Base-by-base conservation (phyloP, 2,329 filamentous ascomycete species). In the Beauveria sp. region DNA sequence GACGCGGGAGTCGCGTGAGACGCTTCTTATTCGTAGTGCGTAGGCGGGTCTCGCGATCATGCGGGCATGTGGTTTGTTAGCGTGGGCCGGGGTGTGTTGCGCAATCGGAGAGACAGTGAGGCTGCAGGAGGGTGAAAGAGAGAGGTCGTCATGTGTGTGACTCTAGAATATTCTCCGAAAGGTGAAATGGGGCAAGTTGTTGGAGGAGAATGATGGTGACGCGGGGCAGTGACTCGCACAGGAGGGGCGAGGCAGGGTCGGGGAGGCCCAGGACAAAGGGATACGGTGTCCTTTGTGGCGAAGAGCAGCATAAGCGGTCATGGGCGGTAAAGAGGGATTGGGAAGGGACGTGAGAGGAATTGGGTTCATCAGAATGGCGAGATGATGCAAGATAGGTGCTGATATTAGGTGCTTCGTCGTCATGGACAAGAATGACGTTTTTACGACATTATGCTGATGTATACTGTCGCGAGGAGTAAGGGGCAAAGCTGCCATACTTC, bases 1-100 rank as follows among this genome's bases (percentile, higher is more conserved):
- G 34, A 38, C 12, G 5, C 34, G 34, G 34, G 28, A 56, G 54
- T 46, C 42, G 42, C 54, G 42, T 10, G 42, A 12, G 42, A 20
- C 54, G 43, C 31, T 14, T 16, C 20, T 5, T 38, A 34, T 34
- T 38, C 12, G 28, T 18, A 20, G 6, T 16, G 7, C n/a, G 38
- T 12, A 24, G 46, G 46, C 46, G 46, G 56, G 56, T 51, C 56
- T 60, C 48, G 56, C 56, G 34, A 60, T 59, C 56, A 51, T 60
- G 46, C 31, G 46, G 18, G 38, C 46, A 49, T 50, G 14, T 38
- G 28, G 34, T 38, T 38, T 20, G n/a, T 56, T 46, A 16, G 51
- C 31, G 34, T 50, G 5, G 45, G 26, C 45, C 48, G 20, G 9
- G 46, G 18, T 5, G 31, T 7, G 40, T 51, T 31, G 56, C 56